Base-by-base conservation (phyloP, 2,329 filamentous ascomycete genomes). In the Scedosporium boydii region DNA sequence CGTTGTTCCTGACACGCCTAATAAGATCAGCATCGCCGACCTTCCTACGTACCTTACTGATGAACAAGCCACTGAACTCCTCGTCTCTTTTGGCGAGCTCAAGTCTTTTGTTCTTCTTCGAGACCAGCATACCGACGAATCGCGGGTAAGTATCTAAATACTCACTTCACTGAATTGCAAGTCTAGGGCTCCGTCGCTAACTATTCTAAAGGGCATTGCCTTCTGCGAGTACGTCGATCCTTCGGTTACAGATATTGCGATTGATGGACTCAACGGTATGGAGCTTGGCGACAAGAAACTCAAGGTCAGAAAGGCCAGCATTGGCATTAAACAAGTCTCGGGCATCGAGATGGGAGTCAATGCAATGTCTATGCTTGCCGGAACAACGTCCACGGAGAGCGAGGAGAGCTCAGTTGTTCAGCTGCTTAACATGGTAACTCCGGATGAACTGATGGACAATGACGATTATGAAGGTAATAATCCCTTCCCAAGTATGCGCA, bases 351-450 rank as follows among this genome's bases (percentile, higher is more conserved):
- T 97, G 82, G 91, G 93, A 62, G 93, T 99, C 65, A 96, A 95
- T 68, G 95, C 95, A 66, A 98, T 99, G 87, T 96, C 93, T 59
- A 92, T 97, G 84, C 89, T 99, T 69, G 95, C 95, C 44, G 93
- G 93, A 63, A 96, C 95, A 21, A 91, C 87, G 3, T 89, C 90
- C 44, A 83, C 83, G 62, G 89, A 93, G 64, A 80, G 89, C 41
- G 92, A 96, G 68, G 86, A 88, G 64, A 90, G 90, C 67, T 85
- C 90, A 62, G 93, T 99, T 16, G 74, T 99, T 64, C 93, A 96
- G 76, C 80, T 99, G 65, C 84, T 99, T 71, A 99, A 99, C 79
- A 99, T 99, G 95, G 93, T 99, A 42, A 99, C 95, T 0, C 83
- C 92, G 0, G 95, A 99, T 69, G 95, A 99, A 76, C 80, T 99